A percentile compares a stretch with the other conserved stretches of the same genome.
Conservation (phyloP, 306 rosid genomes). For the Glycyrrhiza uralensis region DNA sequence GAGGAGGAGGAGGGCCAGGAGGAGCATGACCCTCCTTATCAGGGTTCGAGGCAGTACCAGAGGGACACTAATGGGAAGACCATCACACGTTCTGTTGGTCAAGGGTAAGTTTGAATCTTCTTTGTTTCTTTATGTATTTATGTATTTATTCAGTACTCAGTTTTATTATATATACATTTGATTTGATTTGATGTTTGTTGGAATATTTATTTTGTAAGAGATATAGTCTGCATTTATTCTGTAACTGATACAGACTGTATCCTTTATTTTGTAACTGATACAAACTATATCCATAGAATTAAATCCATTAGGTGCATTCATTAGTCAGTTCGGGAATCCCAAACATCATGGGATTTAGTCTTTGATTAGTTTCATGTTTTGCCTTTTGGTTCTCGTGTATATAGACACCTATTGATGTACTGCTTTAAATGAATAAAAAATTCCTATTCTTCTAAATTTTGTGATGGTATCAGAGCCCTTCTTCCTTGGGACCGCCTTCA, state of each 20-base stretch:
- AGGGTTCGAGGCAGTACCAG: too few species aligned
- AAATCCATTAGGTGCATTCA: background rate
- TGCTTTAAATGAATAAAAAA: background rate
- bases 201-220: too few species aligned
- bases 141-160: background rate
- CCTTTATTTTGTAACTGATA: background rate
- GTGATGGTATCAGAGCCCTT: too few species aligned
- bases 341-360: background rate
- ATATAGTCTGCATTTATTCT: too few species aligned
- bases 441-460: background rate
- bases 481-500: too few species aligned
- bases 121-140: background rate
- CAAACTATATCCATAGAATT: background rate
- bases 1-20: too few species aligned
- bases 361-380: background rate
- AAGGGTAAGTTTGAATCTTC: background rate
- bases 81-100: background rate
- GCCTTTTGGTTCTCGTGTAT: background rate
- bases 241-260: background rate
- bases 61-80: background rate
- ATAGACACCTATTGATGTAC: background rate
- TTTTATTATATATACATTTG: background rate
- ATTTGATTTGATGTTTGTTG: too few species aligned
- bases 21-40: too few species aligned
- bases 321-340: background rate